These are phyloP conservation scores for Persicaria tinctoria DNA, from an alignment of 148 eudicot species.

Conservation along the genomic window DNA sequence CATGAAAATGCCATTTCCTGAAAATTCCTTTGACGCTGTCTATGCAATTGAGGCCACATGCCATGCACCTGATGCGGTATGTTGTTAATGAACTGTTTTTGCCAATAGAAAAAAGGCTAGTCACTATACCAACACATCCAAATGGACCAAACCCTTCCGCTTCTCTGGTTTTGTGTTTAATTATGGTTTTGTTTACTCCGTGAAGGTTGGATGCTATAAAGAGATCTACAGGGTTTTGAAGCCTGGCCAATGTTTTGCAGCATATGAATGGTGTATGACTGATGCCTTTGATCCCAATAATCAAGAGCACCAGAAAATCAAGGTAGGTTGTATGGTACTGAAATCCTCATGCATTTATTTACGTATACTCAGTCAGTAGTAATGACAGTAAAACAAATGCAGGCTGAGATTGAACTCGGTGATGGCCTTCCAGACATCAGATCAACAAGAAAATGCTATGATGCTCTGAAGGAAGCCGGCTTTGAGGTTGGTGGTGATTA, in stretches of 20 bases:
- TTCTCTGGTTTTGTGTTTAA: no score
- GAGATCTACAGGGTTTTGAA: conserved; percentile 73
- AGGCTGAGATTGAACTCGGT: conserved; percentile 87
- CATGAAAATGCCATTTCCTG: conserved; percentile 94
- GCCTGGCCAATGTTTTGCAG: conserved; percentile 92
- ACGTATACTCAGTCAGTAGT: not conserved
- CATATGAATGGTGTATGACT: conserved; percentile 95
- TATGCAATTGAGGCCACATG: conserved; percentile 98
- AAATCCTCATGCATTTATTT: not conserved
- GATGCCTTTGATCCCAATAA: conserved; percentile 63
- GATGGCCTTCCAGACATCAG: conserved; percentile 92
- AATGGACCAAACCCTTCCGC: no score
- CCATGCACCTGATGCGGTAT: conserved; percentile 92
- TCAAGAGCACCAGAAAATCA: conserved; percentile 70
- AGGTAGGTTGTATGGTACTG: conserved; percentile 31
- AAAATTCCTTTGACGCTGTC: conserved; percentile 70
- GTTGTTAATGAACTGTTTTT: conserved; percentile 4
- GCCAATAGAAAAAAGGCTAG: no score
- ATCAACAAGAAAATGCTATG: conserved; percentile 58
- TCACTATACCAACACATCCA: no score
- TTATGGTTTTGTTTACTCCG: not conserved
- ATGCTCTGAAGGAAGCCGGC: conserved; percentile 81
- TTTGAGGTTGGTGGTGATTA: conserved; percentile 54
- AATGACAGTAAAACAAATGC: conserved; percentile 3
- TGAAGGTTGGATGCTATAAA: conserved; percentile 80